phyloP scores from a whole-genome alignment of 306 rosid species.

The Inga leiocalycina region DNA sequence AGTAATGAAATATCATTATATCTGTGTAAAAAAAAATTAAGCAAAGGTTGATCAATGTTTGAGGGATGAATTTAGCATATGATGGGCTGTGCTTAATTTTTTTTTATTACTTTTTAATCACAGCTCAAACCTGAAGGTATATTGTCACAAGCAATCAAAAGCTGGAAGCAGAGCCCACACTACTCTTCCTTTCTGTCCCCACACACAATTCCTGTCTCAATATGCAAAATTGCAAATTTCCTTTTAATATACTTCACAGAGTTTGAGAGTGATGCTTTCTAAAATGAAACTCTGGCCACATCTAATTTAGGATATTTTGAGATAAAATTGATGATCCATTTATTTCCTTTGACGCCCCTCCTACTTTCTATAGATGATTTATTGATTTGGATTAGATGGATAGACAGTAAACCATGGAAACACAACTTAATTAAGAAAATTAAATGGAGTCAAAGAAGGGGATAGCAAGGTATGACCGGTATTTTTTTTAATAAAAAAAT shows the following conservation, averaged over 20 bases:
- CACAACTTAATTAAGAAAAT: neutral
- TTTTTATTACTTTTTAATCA: neutral
- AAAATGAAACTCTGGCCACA: no score
- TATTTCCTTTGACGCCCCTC: neutral
- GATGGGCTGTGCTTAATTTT: neutral
- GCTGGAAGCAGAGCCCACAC: neutral
- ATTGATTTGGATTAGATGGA: neutral
- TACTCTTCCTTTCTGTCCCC: neutral
- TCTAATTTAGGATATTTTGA: no score
- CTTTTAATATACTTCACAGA: neutral
- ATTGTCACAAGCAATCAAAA: neutral
- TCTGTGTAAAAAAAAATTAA: no score
- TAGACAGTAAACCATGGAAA: neutral
- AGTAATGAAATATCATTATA: no score
- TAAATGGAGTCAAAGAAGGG: neutral
- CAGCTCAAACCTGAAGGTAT: neutral
- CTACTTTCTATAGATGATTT: neutral
- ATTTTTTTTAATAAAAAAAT: neutral
- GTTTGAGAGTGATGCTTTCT: neutral
- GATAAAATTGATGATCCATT: neutral
- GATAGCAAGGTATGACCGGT: neutral
- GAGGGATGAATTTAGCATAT: neutral
- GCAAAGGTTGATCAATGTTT: neutral
- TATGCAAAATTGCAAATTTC: neutral
- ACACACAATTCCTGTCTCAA: neutral